Base-by-base conservation (phyloP, 106 monocot genomes). In the Phalaenopsis equestris region DNA sequence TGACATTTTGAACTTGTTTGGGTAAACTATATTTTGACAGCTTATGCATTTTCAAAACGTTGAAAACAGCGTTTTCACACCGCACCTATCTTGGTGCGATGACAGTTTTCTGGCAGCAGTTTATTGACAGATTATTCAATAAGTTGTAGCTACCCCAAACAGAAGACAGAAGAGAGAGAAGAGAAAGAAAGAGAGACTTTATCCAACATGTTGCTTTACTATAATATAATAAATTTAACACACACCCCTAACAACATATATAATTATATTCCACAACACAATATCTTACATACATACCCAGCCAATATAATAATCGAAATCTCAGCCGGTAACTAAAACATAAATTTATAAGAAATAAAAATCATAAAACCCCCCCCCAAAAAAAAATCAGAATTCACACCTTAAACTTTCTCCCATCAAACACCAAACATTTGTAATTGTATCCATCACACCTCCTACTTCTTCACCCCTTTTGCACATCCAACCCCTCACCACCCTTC, bases 401-500 rank as follows among this genome's bases (percentile, higher is more conserved):
- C 64, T 24, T 21, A 24, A 65, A 6, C 2, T 65, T 1, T 10
- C 64, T 24, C 64, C 64, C 24, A 24, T 65, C 64, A 65, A 65
- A 23, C 6, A 65, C 8, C 24, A 65, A 23, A 65, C 6, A 6
- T 65, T 23, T 65, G 23, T 24, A 65, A 24, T 1, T 23, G 6
- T 65, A 65, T 57, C 18, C 12, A 16, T 56, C 56, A 30, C 30
- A 30, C 30, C 30, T 0, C 30, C 30, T 30, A 30, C 12, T 56
- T 56, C 12, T 56, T 64, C 23, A 11, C 64, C 23, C 21, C 64
- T 64, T 64, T 8, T 21, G 8, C 23, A 64, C 23, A 1, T 64
- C 23, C 64, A 64, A 21, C 19, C 8, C 64, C 64, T 76, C 48
- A 49, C 38, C 48, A 77, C 57, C 42, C 79, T 55, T 80, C 84